phyloP scores from a whole-genome alignment of 495 filamentous ascomycete species.

The Chaetomium cochliodes region DNA sequence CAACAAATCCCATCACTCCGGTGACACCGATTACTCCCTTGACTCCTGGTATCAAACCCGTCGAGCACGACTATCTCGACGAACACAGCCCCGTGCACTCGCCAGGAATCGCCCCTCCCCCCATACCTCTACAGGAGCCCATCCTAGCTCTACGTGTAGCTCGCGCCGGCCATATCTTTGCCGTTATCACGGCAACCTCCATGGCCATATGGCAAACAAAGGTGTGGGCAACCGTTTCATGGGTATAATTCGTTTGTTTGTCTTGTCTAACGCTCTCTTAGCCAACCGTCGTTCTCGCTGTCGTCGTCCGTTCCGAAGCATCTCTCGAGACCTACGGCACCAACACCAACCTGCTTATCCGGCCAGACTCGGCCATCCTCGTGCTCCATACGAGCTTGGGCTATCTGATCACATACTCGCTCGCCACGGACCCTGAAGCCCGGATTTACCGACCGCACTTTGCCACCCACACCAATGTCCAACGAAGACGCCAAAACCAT shows the following conservation, averaged over 20 bases:
- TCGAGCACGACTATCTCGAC: constrained; percentile 49
- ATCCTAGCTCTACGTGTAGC: constrained; percentile 76
- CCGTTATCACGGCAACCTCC: constrained; percentile 76
- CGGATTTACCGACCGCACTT: constrained; percentile 83
- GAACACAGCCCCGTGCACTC: constrained; percentile 24
- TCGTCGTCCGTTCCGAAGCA: constrained; percentile 72
- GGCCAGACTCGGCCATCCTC: constrained; percentile 87
- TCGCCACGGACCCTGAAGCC: constrained; percentile 78
- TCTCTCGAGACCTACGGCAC: constrained; percentile 82
- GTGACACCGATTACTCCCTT: constrained; percentile 48
- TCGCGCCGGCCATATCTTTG: constrained; percentile 82
- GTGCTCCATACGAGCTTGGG: constrained; percentile 87
- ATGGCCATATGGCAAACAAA: constrained; percentile 94
- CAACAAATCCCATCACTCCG: constrained; percentile 35
- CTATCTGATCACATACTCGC: constrained; percentile 90
- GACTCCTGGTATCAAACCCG: constrained; percentile 53
- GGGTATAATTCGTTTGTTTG: constrained; percentile 25
- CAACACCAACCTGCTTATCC: constrained; percentile 79
- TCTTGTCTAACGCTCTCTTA: constrained; percentile 41
- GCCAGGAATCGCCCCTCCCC: constrained; percentile 13
- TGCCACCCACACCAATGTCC: constrained; percentile 61
- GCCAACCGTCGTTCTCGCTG: constrained; percentile 86
- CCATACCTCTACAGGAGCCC: constrained; percentile 48
- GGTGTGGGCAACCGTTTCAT: constrained; percentile 46
- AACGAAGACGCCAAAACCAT: constrained; percentile 69